phyloP scores from a whole-genome alignment of 1,139 yeast genomes.

The Meyerozyma carpophila region DNA sequence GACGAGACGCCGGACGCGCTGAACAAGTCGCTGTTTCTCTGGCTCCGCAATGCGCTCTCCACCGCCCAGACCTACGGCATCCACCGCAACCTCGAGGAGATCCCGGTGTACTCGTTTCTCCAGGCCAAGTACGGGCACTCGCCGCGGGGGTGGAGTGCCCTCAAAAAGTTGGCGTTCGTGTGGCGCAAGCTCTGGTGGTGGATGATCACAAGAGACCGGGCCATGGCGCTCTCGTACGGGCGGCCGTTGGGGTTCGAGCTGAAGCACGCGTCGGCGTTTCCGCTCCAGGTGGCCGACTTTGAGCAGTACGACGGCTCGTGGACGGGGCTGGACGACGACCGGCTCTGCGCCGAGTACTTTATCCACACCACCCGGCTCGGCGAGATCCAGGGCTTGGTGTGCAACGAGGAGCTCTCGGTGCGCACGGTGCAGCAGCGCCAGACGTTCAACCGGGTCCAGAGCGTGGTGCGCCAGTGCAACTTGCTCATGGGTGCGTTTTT shows the following conservation, averaged over 20 bases:
- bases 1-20: slow-evolving; percentile 12
- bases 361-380: slow-evolving; percentile 6
- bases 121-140: neutral
- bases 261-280: slow-evolving; percentile 3
- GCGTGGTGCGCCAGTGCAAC: slow-evolving; percentile 9
- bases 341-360: slow-evolving; percentile 6
- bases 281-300: slow-evolving; percentile 6
- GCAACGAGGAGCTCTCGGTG: slow-evolving; percentile 4
- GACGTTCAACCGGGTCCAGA: slow-evolving; percentile 4
- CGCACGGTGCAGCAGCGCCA: slow-evolving; percentile 1
- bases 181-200: slow-evolving; percentile 13
- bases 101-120: slow-evolving; percentile 2
- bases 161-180: slow-evolving; percentile 8
- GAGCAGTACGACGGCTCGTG: slow-evolving; percentile 8
- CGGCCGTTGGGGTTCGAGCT: slow-evolving; percentile 7
- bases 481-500: slow-evolving; percentile 9
- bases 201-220: slow-evolving; percentile 10
- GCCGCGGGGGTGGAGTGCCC: neutral
- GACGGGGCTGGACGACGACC: slow-evolving; percentile 4
- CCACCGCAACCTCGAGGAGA: slow-evolving; percentile 6
- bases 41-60: slow-evolving; percentile 8
- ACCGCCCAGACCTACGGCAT: slow-evolving; percentile 9
- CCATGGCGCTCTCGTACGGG: slow-evolving; percentile 10
- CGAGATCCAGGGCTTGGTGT: slow-evolving; percentile 9
- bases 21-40: slow-evolving; percentile 6